phyloP scores from a whole-genome alignment of 768 basidiomycete species.

The Chalciporus piperatus region DNA sequence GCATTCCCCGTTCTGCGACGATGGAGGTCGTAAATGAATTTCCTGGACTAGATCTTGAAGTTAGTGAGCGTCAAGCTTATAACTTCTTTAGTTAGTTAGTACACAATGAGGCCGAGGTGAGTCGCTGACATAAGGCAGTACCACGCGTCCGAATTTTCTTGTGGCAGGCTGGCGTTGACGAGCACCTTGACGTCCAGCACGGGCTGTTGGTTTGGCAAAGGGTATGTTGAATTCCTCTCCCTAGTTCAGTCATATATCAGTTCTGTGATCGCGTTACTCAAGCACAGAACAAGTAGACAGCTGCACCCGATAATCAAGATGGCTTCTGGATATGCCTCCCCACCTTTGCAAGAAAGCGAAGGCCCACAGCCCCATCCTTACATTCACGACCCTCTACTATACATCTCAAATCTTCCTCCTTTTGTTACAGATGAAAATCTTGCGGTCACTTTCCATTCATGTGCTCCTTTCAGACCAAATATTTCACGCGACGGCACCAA shows the following conservation, averaged over 20 bases:
- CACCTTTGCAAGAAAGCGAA: constrained; percentile 30
- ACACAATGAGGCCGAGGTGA: too few species aligned
- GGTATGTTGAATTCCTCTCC: constrained; percentile 15
- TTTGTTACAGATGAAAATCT: constrained; percentile 75
- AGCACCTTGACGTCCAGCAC: constrained; percentile 31
- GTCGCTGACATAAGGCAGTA: constrained; percentile 34
- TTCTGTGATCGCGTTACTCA: background rate
- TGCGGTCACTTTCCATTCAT: constrained; percentile 67
- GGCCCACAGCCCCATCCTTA: constrained; percentile 64
- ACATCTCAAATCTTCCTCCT: constrained; percentile 75
- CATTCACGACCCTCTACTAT: constrained; percentile 78
- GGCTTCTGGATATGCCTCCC: constrained; percentile 36
- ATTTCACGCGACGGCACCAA: constrained; percentile 59
- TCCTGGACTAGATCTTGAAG: too few species aligned
- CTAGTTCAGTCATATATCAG: background rate
- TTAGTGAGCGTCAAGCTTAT: too few species aligned
- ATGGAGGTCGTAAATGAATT: too few species aligned
- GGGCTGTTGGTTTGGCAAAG: constrained; percentile 29
- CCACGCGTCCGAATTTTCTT: constrained; percentile 30
- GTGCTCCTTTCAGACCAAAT: constrained; percentile 79
- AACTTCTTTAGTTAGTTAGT: too few species aligned
- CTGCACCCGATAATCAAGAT: constrained; percentile 32
- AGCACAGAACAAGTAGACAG: constrained; percentile 17
- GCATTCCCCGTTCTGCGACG: too few species aligned
- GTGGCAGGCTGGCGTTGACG: constrained; percentile 24